Evolutionary conservation across 2,329 filamentous ascomycete genomes (phyloP), one percentile per base, ranked within the genome.

Genomic region (Fusarium nanum): DNA sequence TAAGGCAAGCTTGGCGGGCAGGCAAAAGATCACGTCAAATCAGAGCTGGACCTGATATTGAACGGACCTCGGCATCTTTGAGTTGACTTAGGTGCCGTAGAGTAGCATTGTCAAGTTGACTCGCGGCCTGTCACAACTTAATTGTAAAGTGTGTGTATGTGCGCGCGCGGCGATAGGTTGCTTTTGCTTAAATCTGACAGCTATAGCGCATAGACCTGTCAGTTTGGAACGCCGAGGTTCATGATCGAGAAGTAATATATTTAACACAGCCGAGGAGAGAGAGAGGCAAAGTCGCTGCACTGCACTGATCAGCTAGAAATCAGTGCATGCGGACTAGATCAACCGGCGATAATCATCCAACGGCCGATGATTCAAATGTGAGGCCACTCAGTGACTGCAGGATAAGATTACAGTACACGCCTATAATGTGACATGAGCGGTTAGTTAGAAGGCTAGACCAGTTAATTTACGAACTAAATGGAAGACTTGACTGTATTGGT

Each of bases 41-140:
- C 45, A 28, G 27, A 47, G 45, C 45, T 28, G 45, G 23, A 41
- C 25, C 27, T 28, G 42, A 25, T 13, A 6, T 55, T 25, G 32
- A 46, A 37, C 27, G 57, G 49, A 30, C 62, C 56, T 67, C 63
- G 63, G 63, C 62, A 56, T 56, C 23, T 66, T 28, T 16, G 27
- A 25, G 40, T 37, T 37, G 34, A 37, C 34, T 37, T 37, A 18
- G 34, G 18, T 37, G 34, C 34, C 34, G 34, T 37, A 37, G 34
- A 37, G 60, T 41, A 62, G 40, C 56, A 46, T 37, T 44, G 20
- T 50, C 25, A 30, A 32, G 53, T 58, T 45, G 25, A 37, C 40
- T 40, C 53, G 28, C 34, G 53, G 44, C 40, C n/a, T 41, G 23
- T 65, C 46, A 45, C 47, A 60, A 18, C 23, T 64, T 49, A 10